Base-by-base conservation (phyloP, 805 yeast species). In the Pichia occidentalis region DNA sequence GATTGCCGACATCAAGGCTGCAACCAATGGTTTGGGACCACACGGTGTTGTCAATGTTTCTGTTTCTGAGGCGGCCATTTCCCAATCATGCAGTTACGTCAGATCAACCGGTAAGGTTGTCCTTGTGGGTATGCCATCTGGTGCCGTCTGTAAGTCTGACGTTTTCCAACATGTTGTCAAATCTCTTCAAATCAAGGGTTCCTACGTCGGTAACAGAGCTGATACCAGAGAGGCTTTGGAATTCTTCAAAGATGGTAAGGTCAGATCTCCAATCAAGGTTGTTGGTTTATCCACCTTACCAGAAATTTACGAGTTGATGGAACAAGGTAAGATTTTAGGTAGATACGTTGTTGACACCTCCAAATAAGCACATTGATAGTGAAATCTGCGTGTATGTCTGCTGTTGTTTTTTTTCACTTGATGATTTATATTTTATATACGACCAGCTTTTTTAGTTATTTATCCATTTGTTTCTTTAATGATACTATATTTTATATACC, bases 281-380 rank as follows among this genome's bases (percentile, higher is more conserved):
- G 77, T 72, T 42, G 75, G 76, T 27, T 63, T 74, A 45, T 65
- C 73, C 28, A 68, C 70, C 48, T 62, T 74, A 49, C 67, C 72
- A 33, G 47, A 47, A 22, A 68, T 73, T 44, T 73, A 65, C 60
- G 65, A 68, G 42, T 60, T 67, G 53, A 73, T 75, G 81, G 79
- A 74, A 56, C 61, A 72, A 48, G 80, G 80, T 49, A 70, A 72
- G 67, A 73, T 77, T 52, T 64, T 71, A 51, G 83, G 83, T 46
- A 67, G 83, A 60, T 75, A 73, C 54, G 83, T 76, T 40, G 75
- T 75, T 49, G 82, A 75, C 61, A 72, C 77, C 21, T 57, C 70
- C 21, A 48, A 47, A 39, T 52, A 46, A 42, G 33, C 29, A 28
- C 14, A 24, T 16, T 25, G 13, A 6, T 25, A 10, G 12, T 17